Conservation (phyloP, 2,329 filamentous ascomycete species). For the Beauveria pseudobassiana region DNA sequence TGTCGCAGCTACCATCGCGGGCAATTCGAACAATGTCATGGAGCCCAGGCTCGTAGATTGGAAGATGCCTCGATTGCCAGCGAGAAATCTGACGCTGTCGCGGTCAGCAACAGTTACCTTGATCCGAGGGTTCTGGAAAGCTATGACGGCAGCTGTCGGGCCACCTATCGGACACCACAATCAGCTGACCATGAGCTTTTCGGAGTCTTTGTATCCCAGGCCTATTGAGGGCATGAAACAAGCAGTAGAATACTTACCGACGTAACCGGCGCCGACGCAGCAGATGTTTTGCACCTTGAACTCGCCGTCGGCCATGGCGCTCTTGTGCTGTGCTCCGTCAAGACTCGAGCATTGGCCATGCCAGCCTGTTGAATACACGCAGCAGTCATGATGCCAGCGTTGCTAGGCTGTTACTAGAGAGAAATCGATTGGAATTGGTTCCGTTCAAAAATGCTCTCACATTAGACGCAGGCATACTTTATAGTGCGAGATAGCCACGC, state of each 20-base stretch:
- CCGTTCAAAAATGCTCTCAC: no score
- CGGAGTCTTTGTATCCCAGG: no score
- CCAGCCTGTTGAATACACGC: no score
- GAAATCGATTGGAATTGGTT: no score
- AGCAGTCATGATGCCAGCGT: no score
- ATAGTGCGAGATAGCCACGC: no score
- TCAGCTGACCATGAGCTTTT: no score
- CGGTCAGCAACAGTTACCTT: conserved; percentile 69
- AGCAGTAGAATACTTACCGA: conserved; percentile 44
- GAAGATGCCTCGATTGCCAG: conserved; percentile 69
- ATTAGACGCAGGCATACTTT: no score
- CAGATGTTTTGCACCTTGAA: conserved; percentile 53
- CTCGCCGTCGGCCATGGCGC: conserved; percentile 6
- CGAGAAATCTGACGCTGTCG: conserved; percentile 51
- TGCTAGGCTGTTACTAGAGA: no score
- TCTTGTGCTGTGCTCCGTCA: no score
- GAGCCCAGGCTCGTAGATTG: conserved; percentile 70
- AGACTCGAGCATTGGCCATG: no score
- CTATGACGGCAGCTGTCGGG: conserved; percentile 67
- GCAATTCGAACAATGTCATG: conserved; percentile 58
- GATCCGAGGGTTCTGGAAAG: conserved; percentile 63
- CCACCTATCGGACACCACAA: conserved; percentile 42
- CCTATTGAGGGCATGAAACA: conserved; percentile 13
- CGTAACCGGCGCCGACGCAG: conserved; percentile 69
- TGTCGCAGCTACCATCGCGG: conserved; percentile 48